Percentiles rank a stretch among this genome's conserved stretches.
phyloP scores from a whole-genome alignment of 2,329 filamentous ascomycete species.

The Paracoccidioides brasiliensis region DNA sequence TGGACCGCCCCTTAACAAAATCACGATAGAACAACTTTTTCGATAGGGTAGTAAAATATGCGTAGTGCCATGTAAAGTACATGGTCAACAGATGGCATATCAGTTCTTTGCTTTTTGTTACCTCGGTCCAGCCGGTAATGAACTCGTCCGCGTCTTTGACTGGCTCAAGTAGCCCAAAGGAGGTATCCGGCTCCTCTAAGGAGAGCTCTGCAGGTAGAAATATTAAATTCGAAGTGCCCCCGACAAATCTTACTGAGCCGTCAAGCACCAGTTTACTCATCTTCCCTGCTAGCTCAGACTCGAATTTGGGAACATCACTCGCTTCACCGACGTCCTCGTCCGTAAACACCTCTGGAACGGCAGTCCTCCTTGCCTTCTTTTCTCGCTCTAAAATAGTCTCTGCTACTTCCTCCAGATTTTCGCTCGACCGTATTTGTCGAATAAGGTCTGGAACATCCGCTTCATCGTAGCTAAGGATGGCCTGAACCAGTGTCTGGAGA shows the following conservation, averaged over 20 bases:
- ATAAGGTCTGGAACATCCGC: constrained; percentile 73
- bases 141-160: constrained; percentile 50
- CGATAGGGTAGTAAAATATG: constrained; percentile 85
- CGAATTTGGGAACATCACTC: constrained; percentile 38
- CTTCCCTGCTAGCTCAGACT: constrained; percentile 75
- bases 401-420: constrained; percentile 54
- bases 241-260: constrained; percentile 79
- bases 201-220: constrained; percentile 50
- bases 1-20: constrained; percentile 57
- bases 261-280: constrained; percentile 86
- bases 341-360: constrained; percentile 21
- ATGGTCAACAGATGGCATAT: constrained; percentile 83
- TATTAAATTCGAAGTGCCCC: constrained; percentile 86
- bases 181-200: constrained; percentile 25
- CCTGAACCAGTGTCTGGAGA: constrained; percentile 81
- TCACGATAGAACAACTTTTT: constrained; percentile 78
- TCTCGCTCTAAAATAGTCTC: constrained; percentile 44
- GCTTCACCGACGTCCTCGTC: constrained; percentile 30
- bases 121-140: constrained; percentile 73
- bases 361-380: constrained; percentile 29
- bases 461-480: constrained; percentile 80
- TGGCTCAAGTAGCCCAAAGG: constrained; percentile 31
- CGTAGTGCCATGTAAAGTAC: constrained; percentile 98
- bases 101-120: constrained; percentile 65
- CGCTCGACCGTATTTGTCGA: constrained; percentile 75